Conservation (phyloP, 257 asterid genomes). For the Pogostemon cablin region DNA sequence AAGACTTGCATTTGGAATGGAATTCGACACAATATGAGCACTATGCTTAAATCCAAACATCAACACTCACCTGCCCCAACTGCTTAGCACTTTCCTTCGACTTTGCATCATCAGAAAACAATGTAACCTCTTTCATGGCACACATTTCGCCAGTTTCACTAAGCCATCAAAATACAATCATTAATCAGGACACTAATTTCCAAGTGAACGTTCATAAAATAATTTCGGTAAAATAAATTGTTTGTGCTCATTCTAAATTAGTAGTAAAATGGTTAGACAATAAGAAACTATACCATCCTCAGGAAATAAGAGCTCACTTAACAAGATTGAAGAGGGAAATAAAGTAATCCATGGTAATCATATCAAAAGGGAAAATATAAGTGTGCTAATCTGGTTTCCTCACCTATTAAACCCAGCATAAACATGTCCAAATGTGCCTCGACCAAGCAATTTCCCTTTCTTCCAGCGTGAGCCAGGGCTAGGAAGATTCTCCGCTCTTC, state of each 20-base stretch:
- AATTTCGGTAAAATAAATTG: not conserved
- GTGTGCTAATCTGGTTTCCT: slow-evolving; percentile 24
- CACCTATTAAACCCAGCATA: slow-evolving; percentile 97
- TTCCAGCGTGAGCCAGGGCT: slow-evolving; percentile 98
- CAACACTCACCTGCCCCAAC: slow-evolving; percentile 80
- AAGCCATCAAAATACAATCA: slow-evolving; percentile 33
- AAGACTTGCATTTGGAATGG: not conserved
- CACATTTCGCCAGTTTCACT: slow-evolving; percentile 98
- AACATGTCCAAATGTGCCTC: slow-evolving; percentile 99
- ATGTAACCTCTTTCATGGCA: slow-evolving; percentile 98
- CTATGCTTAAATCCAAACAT: slow-evolving; percentile 19
- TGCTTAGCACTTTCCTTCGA: slow-evolving; percentile 98
- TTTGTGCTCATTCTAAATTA: slow-evolving; percentile 18
- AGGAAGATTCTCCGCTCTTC: slow-evolving; percentile 79
- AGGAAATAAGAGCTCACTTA: slow-evolving; percentile 19
- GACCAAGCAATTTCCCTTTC: slow-evolving; percentile 90
- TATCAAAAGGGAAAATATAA: slow-evolving; percentile 8
- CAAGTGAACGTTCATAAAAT: slow-evolving; percentile 12
- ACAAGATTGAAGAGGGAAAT: not conserved
- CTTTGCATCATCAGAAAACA: slow-evolving; percentile 90
- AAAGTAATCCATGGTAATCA: not conserved
- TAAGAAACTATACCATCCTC: slow-evolving; percentile 13
- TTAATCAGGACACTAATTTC: slow-evolving; percentile 26
- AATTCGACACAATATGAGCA: slow-evolving; percentile 11
- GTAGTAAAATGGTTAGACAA: slow-evolving; percentile 15